Evolutionary conservation across 2,329 filamentous ascomycete genomes (phyloP).

Genomic region (Capronia americana): DNA sequence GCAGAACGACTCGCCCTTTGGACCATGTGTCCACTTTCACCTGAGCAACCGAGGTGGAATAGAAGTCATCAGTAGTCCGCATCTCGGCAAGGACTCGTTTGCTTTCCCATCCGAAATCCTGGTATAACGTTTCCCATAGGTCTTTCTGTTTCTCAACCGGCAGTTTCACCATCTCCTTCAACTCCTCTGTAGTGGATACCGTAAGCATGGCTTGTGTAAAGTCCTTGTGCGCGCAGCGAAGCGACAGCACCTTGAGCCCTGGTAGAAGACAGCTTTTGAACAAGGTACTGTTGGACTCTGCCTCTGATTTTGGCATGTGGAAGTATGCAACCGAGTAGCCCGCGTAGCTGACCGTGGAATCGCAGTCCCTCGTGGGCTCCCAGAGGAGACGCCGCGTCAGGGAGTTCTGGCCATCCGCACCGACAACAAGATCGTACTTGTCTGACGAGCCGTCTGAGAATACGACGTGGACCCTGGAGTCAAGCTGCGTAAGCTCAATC

Average conservation of each 20-base stretch:
- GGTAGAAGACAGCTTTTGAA: too few species aligned
- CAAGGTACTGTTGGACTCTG: too few species aligned
- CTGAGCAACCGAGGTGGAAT: constrained; percentile 53
- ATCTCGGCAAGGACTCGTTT: constrained; percentile 54
- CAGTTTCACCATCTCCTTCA: constrained; percentile 37
- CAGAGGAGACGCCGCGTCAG: background rate
- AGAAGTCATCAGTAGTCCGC: constrained; percentile 53
- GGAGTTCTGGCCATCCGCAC: constrained; percentile 41
- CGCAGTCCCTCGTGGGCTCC: background rate
- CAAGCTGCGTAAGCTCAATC: background rate
- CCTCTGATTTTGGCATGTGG: background rate
- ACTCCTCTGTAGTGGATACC: constrained; percentile 42
- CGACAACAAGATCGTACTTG: constrained; percentile 43
- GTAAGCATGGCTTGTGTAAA: background rate
- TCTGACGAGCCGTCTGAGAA: constrained; percentile 40
- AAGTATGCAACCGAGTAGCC: background rate
- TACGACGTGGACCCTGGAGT: constrained; percentile 32
- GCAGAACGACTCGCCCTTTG: constrained; percentile 55
- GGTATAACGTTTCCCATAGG: constrained; percentile 49
- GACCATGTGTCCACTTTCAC: constrained; percentile 56
- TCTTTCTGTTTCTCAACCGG: constrained; percentile 47
- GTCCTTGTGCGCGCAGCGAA: too few species aligned
- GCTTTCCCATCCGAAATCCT: constrained; percentile 55
- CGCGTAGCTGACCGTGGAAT: background rate
- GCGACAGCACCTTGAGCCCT: too few species aligned